Conservation (phyloP, 495 filamentous ascomycete genomes). For the Neurospora africana region DNA sequence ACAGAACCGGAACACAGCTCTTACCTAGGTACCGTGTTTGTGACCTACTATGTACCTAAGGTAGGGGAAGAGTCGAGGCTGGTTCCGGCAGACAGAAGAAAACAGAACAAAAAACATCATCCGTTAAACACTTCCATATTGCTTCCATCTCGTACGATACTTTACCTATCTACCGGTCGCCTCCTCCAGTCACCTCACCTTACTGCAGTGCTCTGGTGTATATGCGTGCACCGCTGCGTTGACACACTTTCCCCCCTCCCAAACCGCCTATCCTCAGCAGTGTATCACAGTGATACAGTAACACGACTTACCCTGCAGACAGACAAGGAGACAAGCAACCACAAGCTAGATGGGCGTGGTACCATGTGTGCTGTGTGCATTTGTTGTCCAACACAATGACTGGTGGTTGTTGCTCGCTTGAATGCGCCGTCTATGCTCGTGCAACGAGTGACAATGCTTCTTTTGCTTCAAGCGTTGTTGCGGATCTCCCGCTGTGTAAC, state of each 20-base stretch:
- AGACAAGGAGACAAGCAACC: neutral
- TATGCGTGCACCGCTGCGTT: neutral
- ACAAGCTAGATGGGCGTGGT: neutral
- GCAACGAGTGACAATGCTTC: neutral
- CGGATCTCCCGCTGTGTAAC: neutral
- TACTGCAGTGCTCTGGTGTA: neutral
- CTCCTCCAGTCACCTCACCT: neutral
- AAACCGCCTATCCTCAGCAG: neutral
- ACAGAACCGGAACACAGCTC: neutral
- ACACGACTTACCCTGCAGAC: neutral
- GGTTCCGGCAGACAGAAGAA: neutral
- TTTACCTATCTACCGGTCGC: neutral
- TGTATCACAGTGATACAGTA: neutral
- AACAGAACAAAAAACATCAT: neutral
- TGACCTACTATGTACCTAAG: neutral
- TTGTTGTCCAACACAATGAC: neutral
- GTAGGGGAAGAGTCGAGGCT: neutral
- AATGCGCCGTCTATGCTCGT: neutral
- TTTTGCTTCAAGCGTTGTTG: neutral
- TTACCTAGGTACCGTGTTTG: no score
- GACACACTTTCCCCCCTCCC: neutral
- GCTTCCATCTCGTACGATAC: neutral
- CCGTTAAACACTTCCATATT: neutral
- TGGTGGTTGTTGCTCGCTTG: neutral
- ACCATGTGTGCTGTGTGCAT: neutral